Percentiles rank a stretch among this genome's conserved stretches.
These are phyloP conservation scores for Lactarius evosmus DNA, from an alignment of 768 basidiomycete genomes.

Conservation along the genomic window DNA sequence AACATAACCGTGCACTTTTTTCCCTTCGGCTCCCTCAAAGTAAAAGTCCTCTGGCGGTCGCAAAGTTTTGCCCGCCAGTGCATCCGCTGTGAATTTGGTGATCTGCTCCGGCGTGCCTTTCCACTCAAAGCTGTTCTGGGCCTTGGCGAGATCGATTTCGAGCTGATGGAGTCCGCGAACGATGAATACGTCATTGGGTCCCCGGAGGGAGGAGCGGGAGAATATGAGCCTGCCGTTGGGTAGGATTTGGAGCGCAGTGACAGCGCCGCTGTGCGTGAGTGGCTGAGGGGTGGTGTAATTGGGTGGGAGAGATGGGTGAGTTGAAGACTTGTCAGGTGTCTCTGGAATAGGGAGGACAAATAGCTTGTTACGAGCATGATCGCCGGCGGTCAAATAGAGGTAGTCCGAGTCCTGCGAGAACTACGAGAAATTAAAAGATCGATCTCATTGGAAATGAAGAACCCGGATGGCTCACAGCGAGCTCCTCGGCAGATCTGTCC, in stretches of 20 bases:
- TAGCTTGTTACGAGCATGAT: slow-evolving; percentile 72
- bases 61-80: slow-evolving; percentile 56
- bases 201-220: slow-evolving; percentile 67
- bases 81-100: slow-evolving; percentile 59
- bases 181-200: slow-evolving; percentile 77
- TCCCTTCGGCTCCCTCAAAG: slow-evolving; percentile 80
- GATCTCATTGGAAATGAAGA: background rate
- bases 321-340: slow-evolving; percentile 53
- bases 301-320: slow-evolving; percentile 43
- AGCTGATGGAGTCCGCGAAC: slow-evolving; percentile 48
- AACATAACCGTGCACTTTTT: slow-evolving; percentile 80
- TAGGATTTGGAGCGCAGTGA: slow-evolving; percentile 61
- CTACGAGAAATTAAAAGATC: slow-evolving; percentile 36
- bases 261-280: slow-evolving; percentile 56
- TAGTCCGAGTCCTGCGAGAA: slow-evolving; percentile 70
- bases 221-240: slow-evolving; percentile 62
- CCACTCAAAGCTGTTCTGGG: slow-evolving; percentile 30
- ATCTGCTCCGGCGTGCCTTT: slow-evolving; percentile 49
- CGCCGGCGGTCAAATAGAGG: slow-evolving; percentile 73
- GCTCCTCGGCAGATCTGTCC: slow-evolving; percentile 72
- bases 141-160: slow-evolving; percentile 31
- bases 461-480: slow-evolving; percentile 46
- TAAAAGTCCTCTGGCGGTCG: slow-evolving; percentile 75
- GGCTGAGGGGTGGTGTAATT: slow-evolving; percentile 54
- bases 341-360: slow-evolving; percentile 66